Conservation (phyloP, 495 filamentous ascomycete genomes). For the Bathelium albidoporum region DNA sequence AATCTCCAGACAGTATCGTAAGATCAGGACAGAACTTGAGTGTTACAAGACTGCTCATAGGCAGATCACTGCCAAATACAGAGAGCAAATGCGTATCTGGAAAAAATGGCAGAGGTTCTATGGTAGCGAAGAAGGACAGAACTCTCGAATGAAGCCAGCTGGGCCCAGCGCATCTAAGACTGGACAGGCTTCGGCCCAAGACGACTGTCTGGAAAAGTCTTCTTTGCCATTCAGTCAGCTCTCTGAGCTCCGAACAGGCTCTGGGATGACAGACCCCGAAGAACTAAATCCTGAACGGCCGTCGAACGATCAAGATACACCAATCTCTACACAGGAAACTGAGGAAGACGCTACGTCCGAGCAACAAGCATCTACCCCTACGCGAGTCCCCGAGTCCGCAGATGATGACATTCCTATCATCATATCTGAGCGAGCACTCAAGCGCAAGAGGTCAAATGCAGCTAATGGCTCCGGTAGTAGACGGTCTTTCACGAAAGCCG, state of each 20-base stretch:
- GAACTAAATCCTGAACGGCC: not conserved
- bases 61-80: not conserved
- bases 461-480: not conserved
- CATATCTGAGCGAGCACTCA: conserved; percentile 25
- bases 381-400: not conserved
- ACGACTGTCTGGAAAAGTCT: not conserved
- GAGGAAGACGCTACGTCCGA: not conserved
- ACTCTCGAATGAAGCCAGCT: not conserved
- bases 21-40: not conserved
- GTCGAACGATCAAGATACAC: not conserved
- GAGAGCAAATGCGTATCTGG: not conserved
- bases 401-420: conserved; percentile 24
- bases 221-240: not conserved
- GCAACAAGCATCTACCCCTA: not conserved
- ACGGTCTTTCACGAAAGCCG: not conserved
- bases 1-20: not conserved
- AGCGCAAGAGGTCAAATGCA: conserved; percentile 20
- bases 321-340: not conserved
- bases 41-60: not conserved
- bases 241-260: not conserved
- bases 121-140: not conserved
- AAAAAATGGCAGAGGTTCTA: not conserved
- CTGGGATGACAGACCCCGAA: not conserved
- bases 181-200: not conserved
- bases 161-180: not conserved